Conservation (phyloP, 116 monocot species). For the Cymodocea nodosa region DNA sequence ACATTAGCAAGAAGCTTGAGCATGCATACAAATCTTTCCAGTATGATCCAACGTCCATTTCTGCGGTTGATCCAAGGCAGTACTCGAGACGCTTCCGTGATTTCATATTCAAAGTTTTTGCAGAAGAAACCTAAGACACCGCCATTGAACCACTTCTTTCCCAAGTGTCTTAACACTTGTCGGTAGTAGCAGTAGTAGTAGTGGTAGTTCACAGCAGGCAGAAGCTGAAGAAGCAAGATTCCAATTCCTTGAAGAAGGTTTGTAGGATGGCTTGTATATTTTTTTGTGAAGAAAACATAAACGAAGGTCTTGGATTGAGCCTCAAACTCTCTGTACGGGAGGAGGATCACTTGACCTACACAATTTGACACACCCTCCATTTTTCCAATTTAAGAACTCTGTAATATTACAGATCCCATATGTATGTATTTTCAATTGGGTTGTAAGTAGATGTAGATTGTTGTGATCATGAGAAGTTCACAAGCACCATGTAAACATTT, state of each 20-base stretch:
- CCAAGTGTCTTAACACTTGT: no score
- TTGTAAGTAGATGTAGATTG: background rate
- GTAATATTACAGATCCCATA: background rate
- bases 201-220: no score
- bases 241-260: background rate
- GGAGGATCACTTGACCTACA: background rate
- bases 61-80: constrained; percentile 56
- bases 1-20: constrained; percentile 67
- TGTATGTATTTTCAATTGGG: background rate
- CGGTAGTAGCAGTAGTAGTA: no score
- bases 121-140: constrained; percentile 23
- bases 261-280: background rate
- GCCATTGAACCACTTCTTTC: no score
- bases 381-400: background rate
- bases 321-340: no score
- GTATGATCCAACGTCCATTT: constrained; percentile 50
- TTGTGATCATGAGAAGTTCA: background rate
- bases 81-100: constrained; percentile 57
- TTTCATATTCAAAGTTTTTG: constrained; percentile 44
- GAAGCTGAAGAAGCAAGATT: background rate
- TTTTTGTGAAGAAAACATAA: background rate
- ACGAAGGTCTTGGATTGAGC: background rate
- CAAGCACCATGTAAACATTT: background rate
- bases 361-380: background rate
- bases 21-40: constrained; percentile 64